phyloP scores from a whole-genome alignment of 257 asterid genomes.

The Przewalskia tangutica region DNA sequence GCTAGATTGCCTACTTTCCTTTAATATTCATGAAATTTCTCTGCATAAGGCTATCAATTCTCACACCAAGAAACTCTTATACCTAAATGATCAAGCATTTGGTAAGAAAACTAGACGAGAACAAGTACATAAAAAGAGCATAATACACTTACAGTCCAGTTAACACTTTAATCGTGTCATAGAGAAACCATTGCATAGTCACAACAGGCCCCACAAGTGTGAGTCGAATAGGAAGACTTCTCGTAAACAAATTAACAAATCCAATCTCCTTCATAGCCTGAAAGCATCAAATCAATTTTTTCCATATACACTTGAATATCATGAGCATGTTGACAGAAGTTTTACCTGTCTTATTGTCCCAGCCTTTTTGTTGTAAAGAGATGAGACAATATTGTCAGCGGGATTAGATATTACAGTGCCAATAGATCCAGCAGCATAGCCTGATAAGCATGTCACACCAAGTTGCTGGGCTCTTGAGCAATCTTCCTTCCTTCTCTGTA shows the following conservation, averaged over 20 bases:
- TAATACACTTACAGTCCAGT: slow-evolving; percentile 30
- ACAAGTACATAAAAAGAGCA: neutral
- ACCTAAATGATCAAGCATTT: neutral
- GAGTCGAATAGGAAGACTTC: slow-evolving; percentile 37
- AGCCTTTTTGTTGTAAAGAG: slow-evolving; percentile 26
- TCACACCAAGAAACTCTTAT: neutral
- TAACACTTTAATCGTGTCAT: slow-evolving; percentile 27
- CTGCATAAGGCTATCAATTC: neutral
- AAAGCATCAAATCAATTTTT: neutral
- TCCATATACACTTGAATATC: neutral
- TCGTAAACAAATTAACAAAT: slow-evolving; percentile 25
- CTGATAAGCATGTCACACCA: slow-evolving; percentile 40
- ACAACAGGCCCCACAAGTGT: slow-evolving; percentile 32
- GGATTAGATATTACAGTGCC: slow-evolving; percentile 32
- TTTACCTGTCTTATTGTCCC: slow-evolving; percentile 19
- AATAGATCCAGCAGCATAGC: slow-evolving; percentile 38
- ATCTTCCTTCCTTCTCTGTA: slow-evolving; percentile 28
- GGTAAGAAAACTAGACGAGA: neutral
- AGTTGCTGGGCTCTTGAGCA: slow-evolving; percentile 34
- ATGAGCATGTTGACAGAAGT: neutral
- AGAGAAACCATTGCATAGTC: slow-evolving; percentile 39
- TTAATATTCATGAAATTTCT: neutral
- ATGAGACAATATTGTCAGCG: slow-evolving; percentile 32
- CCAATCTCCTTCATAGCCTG: slow-evolving; percentile 35
- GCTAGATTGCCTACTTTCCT: neutral